These are phyloP conservation scores for Cymodocea nodosa DNA, from an alignment of 116 monocot genomes.

Conservation along the genomic window DNA sequence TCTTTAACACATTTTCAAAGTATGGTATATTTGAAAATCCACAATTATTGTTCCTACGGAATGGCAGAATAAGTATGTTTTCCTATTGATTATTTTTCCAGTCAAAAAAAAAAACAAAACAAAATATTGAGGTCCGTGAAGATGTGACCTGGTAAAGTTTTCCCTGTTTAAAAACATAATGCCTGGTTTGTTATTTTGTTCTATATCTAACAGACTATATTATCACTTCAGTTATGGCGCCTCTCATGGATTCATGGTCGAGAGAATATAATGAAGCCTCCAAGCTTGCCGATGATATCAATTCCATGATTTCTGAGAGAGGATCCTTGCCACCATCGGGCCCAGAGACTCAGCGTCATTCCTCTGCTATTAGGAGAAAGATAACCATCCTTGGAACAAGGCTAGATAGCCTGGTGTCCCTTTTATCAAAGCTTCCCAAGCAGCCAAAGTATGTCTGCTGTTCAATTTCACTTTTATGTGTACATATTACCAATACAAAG, in stretches of 20 bases:
- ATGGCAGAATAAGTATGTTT: too few species aligned
- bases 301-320: constrained; percentile 56
- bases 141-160: too few species aligned
- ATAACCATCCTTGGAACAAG: constrained; percentile 77
- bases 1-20: too few species aligned
- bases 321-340: constrained; percentile 57
- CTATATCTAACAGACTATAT: too few species aligned
- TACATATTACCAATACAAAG: too few species aligned
- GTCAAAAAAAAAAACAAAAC: too few species aligned
- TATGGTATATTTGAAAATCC: too few species aligned
- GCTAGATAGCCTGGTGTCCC: constrained; percentile 62
- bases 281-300: constrained; percentile 65
- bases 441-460: constrained; percentile 42
- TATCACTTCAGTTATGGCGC: constrained; percentile 38
- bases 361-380: constrained; percentile 69
- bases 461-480: not conserved
- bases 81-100: too few species aligned
- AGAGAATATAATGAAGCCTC: constrained; percentile 78
- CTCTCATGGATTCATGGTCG: constrained; percentile 57
- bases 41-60: too few species aligned
- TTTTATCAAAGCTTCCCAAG: constrained; percentile 54
- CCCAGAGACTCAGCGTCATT: constrained; percentile 45
- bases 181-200: too few species aligned
- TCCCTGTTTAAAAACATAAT: too few species aligned
- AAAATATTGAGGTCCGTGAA: too few species aligned